Conservation (phyloP, 345 rosid genomes). For the Citrus medica region DNA sequence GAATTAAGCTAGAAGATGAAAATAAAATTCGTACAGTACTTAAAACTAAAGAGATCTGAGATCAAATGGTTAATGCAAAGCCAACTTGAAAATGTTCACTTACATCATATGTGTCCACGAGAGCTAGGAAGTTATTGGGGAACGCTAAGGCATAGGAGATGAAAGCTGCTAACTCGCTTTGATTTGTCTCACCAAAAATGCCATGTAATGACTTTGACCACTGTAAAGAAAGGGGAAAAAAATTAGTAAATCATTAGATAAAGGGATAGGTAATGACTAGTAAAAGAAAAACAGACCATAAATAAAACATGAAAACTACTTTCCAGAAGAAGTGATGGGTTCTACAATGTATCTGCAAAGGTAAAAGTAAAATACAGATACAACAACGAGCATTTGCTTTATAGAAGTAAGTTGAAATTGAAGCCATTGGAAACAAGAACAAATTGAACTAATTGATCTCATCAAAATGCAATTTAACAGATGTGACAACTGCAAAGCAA, state of each 20-base stretch:
- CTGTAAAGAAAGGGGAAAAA: conserved; percentile 29
- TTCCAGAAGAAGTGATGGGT: neutral
- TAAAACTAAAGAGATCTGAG: neutral
- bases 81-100: conserved; percentile 26
- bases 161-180: conserved; percentile 93
- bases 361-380: neutral
- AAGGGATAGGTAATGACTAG: neutral
- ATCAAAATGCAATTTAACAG: conserved; percentile 41
- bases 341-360: neutral
- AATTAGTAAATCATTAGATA: neutral
- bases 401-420: neutral
- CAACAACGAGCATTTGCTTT: neutral
- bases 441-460: conserved; percentile 51
- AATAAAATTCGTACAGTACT: neutral
- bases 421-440: neutral
- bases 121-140: conserved; percentile 79
- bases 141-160: conserved; percentile 92
- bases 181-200: conserved; percentile 77
- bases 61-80: neutral
- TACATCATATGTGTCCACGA: conserved; percentile 93
- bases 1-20: neutral
- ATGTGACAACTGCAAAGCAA: conserved; percentile 46
- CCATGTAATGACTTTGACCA: conserved; percentile 53
- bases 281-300: neutral
- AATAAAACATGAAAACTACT: neutral